A percentile compares a stretch with the other conserved stretches of the same genome.
These are phyloP conservation scores for Marchantia paleacea DNA, from an alignment of 225 moss, liverwort and hornwort genomes.

Conservation along the genomic window DNA sequence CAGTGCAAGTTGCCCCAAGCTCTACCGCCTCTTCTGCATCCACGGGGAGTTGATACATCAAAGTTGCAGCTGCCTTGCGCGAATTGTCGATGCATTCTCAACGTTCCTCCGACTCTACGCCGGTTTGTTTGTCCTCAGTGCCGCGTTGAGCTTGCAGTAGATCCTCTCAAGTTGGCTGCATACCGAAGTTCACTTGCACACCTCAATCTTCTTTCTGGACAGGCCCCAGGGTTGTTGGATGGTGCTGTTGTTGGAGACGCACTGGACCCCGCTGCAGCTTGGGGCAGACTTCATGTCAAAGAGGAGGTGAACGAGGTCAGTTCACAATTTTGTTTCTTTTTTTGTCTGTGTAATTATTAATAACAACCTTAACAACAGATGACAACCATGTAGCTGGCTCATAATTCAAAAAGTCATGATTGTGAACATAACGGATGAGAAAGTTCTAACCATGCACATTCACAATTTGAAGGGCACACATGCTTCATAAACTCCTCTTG, in stretches of 20 bases:
- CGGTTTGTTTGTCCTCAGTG: conserved; percentile 97
- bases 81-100: conserved; percentile 90
- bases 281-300: conserved; percentile 60
- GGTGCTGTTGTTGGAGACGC: conserved; percentile 34
- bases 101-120: conserved; percentile 88
- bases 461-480: too few relatives aligned
- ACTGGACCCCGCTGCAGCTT: conserved; percentile 46
- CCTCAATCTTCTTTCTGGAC: conserved; percentile 37
- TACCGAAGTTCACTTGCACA: conserved; percentile 69
- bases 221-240: conserved; percentile 28
- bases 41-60: conserved; percentile 79
- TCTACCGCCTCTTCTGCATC: conserved; percentile 76
- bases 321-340: background rate
- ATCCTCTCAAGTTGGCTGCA: conserved; percentile 82
- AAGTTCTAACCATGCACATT: too few relatives aligned
- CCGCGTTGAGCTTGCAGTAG: conserved; percentile 96
- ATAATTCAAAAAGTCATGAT: too few relatives aligned
- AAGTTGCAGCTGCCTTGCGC: conserved; percentile 98
- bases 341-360: background rate
- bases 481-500: too few relatives aligned
- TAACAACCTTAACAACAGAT: too few relatives aligned
- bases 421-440: too few relatives aligned
- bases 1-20: conserved; percentile 96
- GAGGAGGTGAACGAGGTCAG: conserved; percentile 89
- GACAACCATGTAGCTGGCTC: too few relatives aligned